Evolutionary conservation across 108 stramenopile species (phyloP), one percentile per base, ranked within the genome.

Genomic region (Fragilariopsis cylindrus): DNA sequence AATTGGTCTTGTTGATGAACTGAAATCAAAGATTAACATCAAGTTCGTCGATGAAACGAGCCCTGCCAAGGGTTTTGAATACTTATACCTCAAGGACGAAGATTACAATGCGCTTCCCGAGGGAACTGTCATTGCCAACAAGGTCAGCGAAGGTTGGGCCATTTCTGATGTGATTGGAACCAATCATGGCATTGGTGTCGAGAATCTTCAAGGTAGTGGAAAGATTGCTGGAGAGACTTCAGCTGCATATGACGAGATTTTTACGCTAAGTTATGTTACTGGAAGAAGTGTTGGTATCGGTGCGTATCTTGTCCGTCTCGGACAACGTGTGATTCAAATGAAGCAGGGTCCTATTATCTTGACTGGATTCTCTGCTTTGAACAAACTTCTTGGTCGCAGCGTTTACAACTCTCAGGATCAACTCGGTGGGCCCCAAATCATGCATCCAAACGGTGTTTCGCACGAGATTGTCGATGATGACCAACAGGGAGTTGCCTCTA

Each of bases 151-250:
- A 74, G 96, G 95, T 15, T 97, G 91, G 92, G 94, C 90, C 7
- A 81, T 98, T 57, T 80, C 86, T 60, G 97, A 96, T 76, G 93
- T 98, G 75, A 98, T 98, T 76, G 98, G 98, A 74, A 92, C 89
- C 19, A 81, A 82, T 47, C 90, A 98, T 71, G 97, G 97, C 42
- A 98, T 98, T 78, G 98, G 98, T 67, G 98, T 98, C 70, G 98
- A 98, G 91, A 98, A 98, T 76, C 82, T 98, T 21, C 92, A 94
- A 70, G 98, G 98, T 48, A 93, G 91, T 81, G 98, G 98, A 66
- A 96, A 96, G 89, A 98, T 98, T 83, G 98, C 98, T n/a, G 98
- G 98, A 53, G 97, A 97, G 60, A 98, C 98, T 15, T 97, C 96
- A 19, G 79, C 90, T 1, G 96, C 98, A 2, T 98, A 98, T 70